A percentile compares a stretch with the other conserved stretches of the same genome.
These are phyloP conservation scores for Antarctomyces pellizariae DNA, from an alignment of 495 filamentous ascomycete species.

Conservation along the genomic window DNA sequence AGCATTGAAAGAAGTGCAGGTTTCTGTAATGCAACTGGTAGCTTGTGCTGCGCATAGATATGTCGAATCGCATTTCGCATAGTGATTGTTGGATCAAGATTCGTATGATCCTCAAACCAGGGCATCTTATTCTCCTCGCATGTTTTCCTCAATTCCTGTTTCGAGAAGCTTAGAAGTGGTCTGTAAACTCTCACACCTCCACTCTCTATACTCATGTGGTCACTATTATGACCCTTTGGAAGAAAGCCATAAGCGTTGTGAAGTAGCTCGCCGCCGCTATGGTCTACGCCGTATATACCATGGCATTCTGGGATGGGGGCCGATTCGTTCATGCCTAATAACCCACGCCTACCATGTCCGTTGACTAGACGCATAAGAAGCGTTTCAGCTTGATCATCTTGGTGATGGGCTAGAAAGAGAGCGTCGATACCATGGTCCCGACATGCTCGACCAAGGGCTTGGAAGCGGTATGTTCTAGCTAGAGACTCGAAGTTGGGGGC, in stretches of 20 bases:
- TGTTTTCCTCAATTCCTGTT: constrained; percentile 46
- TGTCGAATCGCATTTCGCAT: constrained; percentile 57
- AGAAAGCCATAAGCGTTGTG: background rate
- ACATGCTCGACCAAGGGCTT: constrained; percentile 39
- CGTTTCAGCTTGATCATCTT: constrained; percentile 74
- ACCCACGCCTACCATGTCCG: constrained; percentile 35
- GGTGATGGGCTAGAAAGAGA: constrained; percentile 61
- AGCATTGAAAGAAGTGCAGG: constrained; percentile 34
- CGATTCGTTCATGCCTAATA: constrained; percentile 41
- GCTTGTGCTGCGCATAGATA: constrained; percentile 26
- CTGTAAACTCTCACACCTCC: constrained; percentile 51
- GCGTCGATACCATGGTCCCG: constrained; percentile 20
- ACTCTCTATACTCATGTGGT: constrained; percentile 18
- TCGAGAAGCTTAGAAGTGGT: constrained; percentile 52
- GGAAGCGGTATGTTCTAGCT: constrained; percentile 55
- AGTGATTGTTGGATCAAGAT: constrained; percentile 54
- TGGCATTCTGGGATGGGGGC: constrained; percentile 63
- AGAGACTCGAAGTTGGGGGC: constrained; percentile 50
- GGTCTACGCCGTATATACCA: constrained; percentile 42
- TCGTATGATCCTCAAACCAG: constrained; percentile 79
- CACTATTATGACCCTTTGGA: background rate
- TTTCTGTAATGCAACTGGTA: constrained; percentile 49
- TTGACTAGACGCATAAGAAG: constrained; percentile 47
- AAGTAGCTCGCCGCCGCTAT: constrained; percentile 23
- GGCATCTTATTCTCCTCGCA: constrained; percentile 36